Conservation (phyloP, 495 filamentous ascomycete species). For the Penicillium samsonianum region DNA sequence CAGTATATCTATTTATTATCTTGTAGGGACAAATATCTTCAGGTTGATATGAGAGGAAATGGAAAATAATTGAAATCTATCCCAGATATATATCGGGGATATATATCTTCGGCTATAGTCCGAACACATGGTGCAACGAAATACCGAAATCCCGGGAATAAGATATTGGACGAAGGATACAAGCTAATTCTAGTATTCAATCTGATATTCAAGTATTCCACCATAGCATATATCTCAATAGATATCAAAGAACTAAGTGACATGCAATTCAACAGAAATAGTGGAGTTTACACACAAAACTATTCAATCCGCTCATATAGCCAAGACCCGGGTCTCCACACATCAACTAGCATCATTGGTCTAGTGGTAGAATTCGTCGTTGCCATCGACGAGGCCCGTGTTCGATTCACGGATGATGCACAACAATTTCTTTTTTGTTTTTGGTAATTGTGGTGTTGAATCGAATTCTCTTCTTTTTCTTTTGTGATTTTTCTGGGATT, state of each 20-base stretch:
- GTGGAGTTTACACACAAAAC: background rate
- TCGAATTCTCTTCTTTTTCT: background rate
- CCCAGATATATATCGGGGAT: background rate
- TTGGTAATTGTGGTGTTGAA: background rate
- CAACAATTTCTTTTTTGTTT: conserved; percentile 7
- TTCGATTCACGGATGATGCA: conserved; percentile 61
- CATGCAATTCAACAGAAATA: background rate
- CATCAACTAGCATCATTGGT: conserved; percentile 51
- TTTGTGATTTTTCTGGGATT: too few species aligned
- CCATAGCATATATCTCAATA: background rate
- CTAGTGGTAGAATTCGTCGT: conserved; percentile 63
- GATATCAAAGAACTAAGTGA: background rate
- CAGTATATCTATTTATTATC: background rate
- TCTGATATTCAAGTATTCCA: background rate
- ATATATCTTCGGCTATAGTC: background rate
- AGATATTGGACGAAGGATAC: background rate
- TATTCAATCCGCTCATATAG: background rate
- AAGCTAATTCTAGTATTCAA: background rate
- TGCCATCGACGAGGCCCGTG: conserved; percentile 61
- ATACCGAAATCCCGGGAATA: background rate
- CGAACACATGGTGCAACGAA: background rate
- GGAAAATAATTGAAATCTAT: background rate
- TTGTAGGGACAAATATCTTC: background rate
- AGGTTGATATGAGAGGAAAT: background rate
- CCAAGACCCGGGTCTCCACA: background rate